A percentile compares a stretch with the other conserved stretches of the same genome.
Conservation (phyloP, 73 alveolate genomes). For the Stentor coeruleus region DNA sequence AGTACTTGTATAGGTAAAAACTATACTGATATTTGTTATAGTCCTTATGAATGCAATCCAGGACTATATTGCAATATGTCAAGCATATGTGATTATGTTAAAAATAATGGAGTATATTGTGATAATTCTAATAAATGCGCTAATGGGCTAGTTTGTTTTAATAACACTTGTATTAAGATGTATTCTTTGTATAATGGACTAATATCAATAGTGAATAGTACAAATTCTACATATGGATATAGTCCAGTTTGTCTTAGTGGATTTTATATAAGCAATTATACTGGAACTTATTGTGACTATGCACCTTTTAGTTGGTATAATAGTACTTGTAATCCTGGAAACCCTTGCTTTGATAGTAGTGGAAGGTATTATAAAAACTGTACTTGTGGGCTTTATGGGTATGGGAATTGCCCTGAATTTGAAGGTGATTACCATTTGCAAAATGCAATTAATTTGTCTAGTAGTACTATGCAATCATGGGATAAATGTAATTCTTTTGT, state of each 20-base stretch:
- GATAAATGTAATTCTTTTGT: no score
- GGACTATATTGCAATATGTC: constrained; percentile 5
- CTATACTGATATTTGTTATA: neutral
- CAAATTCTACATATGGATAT: neutral
- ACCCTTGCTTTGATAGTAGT: neutral
- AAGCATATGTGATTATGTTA: neutral
- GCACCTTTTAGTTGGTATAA: neutral
- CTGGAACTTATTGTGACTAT: neutral
- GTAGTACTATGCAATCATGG: no score
- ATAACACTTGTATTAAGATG: neutral
- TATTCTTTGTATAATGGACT: neutral
- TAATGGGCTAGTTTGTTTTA: neutral
- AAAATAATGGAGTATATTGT: neutral
- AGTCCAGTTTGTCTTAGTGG: neutral
- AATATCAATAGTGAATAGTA: neutral
- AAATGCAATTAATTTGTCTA: constrained; percentile 9
- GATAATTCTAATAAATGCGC: neutral
- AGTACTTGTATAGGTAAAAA: neutral
- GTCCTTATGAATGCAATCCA: neutral
- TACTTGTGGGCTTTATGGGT: neutral
- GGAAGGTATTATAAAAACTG: neutral
- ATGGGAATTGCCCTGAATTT: neutral
- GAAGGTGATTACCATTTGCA: constrained; percentile 13
- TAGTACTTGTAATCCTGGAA: neutral
- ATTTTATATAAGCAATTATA: neutral